Evolutionary conservation across 805 yeast genomes (phyloP).

Genomic region (Ogataea trehalophila): DNA sequence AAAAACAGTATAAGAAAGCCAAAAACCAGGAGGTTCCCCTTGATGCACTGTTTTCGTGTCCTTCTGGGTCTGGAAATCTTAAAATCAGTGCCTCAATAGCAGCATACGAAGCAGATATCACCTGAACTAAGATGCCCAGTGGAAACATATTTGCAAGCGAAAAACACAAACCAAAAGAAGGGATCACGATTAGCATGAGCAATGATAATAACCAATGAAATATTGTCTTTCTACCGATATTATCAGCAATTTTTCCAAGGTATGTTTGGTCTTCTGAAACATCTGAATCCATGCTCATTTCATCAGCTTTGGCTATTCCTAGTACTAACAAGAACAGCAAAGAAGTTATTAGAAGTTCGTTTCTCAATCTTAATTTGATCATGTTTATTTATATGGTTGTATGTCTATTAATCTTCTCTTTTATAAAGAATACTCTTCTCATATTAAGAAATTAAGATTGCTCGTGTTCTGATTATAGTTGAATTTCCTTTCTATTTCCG

Average conservation of each 20-base stretch:
- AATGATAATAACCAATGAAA: constrained; percentile 63
- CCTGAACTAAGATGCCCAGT: constrained; percentile 42
- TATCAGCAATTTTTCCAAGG: constrained; percentile 18
- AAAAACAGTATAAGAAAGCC: constrained; percentile 38
- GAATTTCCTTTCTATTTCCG: no score
- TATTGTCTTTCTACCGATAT: constrained; percentile 44
- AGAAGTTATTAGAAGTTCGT: background rate
- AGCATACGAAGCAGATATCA: constrained; percentile 44
- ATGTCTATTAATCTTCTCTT: no score
- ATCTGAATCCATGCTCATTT: background rate
- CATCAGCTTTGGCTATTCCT: background rate
- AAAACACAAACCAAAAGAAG: constrained; percentile 51
- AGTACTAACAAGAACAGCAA: background rate
- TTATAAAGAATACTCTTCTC: no score
- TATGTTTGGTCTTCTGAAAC: constrained; percentile 5
- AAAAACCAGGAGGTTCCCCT: constrained; percentile 67
- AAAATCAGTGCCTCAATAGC: constrained; percentile 52
- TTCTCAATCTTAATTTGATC: no score
- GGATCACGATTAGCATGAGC: constrained; percentile 42
- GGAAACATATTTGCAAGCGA: constrained; percentile 50
- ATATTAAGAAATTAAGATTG: no score
- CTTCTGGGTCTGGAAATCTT: constrained; percentile 58
- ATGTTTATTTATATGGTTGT: no score
- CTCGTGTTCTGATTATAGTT: no score
- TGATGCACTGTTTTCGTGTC: constrained; percentile 64